Evolutionary conservation across 805 yeast species (phyloP), one percentile per base, ranked within the genome.

Genomic region (Barnettozyma sucrosica): DNA sequence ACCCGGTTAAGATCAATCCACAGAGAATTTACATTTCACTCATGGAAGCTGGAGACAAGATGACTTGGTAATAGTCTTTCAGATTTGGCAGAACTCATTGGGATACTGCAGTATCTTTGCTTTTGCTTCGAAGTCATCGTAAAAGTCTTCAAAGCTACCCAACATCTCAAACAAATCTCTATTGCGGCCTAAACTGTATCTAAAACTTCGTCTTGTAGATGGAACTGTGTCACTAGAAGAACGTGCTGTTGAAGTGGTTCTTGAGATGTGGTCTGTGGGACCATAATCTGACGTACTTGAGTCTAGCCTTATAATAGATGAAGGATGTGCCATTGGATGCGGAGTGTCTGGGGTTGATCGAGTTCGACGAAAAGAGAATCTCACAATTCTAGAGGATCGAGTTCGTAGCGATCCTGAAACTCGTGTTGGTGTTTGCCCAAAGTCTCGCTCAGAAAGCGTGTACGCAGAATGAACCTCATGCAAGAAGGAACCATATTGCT

Each of bases 81-180:
- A 5, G 32, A 28, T 16, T 28, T 28, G n/a, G 14, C 13, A 14
- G 32, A 28, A 14, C 16, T 28, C 7, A 28, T n/a, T 16, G 25
- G n/a, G 24, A 33, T 2, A n/a, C 37, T 30, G 23, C 16, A 16
- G 8, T 7, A 36, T 24, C 3, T 20, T 13, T 16, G 10, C 10
- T 23, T 7, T 42, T n/a, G n/a, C 39, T 16, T 21, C 24, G 36
- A 43, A 39, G 24, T 44, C 48, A 14, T 23, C n/a, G 21, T 45
- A 44, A 30, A 45, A 46, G 4, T 50, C 47, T 14, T 52, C 55
- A 38, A 50, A 52, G 11, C 44, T 44, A 13, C 55, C 55, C 42
- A 52, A 45, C 55, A 52, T 52, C 25, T 36, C 24, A 26, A 44
- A 52, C 6, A 52, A 11, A 4, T 52, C 53, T 23, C 48, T 36